These are phyloP conservation scores for Tetracladium setigerum DNA, from an alignment of 495 filamentous ascomycete genomes.

Conservation along the genomic window DNA sequence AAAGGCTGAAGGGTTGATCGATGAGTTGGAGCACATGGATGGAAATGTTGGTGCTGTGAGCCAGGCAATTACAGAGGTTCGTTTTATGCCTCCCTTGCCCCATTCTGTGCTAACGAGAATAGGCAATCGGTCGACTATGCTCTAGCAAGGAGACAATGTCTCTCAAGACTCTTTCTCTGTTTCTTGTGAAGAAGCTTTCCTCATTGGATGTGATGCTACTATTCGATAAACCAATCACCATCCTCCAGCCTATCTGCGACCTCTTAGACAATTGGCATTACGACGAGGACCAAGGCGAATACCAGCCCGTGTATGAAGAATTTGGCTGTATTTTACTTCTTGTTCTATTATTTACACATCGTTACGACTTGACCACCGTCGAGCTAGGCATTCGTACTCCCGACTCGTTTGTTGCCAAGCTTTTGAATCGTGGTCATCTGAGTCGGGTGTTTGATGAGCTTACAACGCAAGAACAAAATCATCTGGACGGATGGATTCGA, in stretches of 20 bases:
- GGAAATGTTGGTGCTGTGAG: slow-evolving; percentile 90
- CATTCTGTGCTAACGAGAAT: not conserved
- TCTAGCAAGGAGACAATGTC: slow-evolving; percentile 84
- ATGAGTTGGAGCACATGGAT: slow-evolving; percentile 84
- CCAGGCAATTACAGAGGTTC: slow-evolving; percentile 71
- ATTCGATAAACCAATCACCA: slow-evolving; percentile 66
- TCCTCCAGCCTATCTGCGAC: slow-evolving; percentile 77
- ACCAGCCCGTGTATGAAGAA: slow-evolving; percentile 94
- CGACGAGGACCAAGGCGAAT: slow-evolving; percentile 91
- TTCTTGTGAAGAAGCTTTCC: slow-evolving; percentile 68
- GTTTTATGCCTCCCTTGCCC: slow-evolving; percentile 1
- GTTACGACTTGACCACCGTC: slow-evolving; percentile 62
- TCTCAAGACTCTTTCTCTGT: slow-evolving; percentile 74
- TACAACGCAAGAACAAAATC: slow-evolving; percentile 63
- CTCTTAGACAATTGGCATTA: slow-evolving; percentile 85
- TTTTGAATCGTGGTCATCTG: slow-evolving; percentile 59
- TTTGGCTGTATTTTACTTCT: slow-evolving; percentile 85
- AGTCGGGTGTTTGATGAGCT: slow-evolving; percentile 58
- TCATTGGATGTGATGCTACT: slow-evolving; percentile 80
- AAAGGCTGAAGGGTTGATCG: slow-evolving; percentile 63
- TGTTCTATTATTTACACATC: slow-evolving; percentile 72
- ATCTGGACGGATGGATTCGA: slow-evolving; percentile 76
- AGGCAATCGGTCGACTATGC: slow-evolving; percentile 76
- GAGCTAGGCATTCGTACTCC: slow-evolving; percentile 55
- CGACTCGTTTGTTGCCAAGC: slow-evolving; percentile 69